A percentile compares a stretch with the other conserved stretches of the same genome.
Evolutionary conservation across 495 filamentous ascomycete species (phyloP).

Genomic region (Aspergillus cristatus): DNA sequence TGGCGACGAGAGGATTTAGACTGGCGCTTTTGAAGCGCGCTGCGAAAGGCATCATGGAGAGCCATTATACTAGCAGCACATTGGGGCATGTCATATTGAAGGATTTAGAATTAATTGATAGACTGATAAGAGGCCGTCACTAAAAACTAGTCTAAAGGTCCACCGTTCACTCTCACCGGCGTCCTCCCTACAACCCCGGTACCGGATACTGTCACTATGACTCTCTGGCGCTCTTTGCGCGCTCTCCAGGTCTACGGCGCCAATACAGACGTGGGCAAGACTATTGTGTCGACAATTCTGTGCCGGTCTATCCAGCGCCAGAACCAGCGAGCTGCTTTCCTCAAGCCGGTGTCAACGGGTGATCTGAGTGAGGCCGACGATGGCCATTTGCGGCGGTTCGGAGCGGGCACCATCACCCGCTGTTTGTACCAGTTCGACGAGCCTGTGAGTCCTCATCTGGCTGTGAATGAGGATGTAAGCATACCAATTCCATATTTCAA

Average conservation of each 20-base stretch:
- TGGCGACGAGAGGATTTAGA: conserved; percentile 37
- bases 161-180: too few relatives aligned
- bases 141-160: too few relatives aligned
- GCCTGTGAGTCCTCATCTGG: conserved; percentile 66
- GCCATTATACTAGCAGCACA: too few relatives aligned
- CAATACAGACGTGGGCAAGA: conserved; percentile 76
- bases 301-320: conserved; percentile 47
- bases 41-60: conserved; percentile 27
- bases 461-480: conserved; percentile 39
- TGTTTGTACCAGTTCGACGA: conserved; percentile 62
- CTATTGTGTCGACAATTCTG: conserved; percentile 60
- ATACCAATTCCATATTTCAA: too few relatives aligned
- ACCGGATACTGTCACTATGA: conserved; percentile 3
- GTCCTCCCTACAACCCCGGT: too few relatives aligned
- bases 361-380: conserved; percentile 53
- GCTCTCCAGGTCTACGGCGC: conserved; percentile 67
- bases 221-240: conserved; percentile 53
- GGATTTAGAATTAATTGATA: too few relatives aligned
- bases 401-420: conserved; percentile 41
- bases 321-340: conserved; percentile 45
- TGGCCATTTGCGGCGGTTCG: conserved; percentile 51
- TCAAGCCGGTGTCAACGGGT: conserved; percentile 73
- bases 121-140: too few relatives aligned
- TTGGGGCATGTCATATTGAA: too few relatives aligned
- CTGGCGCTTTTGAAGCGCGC: conserved; percentile 30